Base-by-base conservation (phyloP, 805 yeast species). In the Hanseniaspora lachancei region DNA sequence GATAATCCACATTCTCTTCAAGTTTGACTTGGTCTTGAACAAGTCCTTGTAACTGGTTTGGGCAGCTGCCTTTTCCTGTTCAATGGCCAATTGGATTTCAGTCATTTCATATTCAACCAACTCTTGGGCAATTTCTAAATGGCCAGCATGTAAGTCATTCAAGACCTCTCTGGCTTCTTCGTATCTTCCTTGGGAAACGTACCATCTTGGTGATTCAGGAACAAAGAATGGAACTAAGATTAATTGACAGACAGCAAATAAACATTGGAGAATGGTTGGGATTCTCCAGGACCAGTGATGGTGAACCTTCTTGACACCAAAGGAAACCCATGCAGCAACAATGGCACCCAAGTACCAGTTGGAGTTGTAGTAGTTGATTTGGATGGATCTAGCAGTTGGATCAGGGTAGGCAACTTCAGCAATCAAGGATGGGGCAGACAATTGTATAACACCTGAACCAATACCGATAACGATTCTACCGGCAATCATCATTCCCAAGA, bases 271-370 rank as follows among this genome's bases (percentile, higher is more conserved):
- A 51, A 71, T 71, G 13, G 79, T 70, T 41, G 84, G 83, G 55
- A 78, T 68, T 66, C 79, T 75, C 82, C 82, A 79, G 29, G 74
- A 67, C 71, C 74, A 72, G 40, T 67, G 62, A 47, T 61, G 47
- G 24, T 56, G 52, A 40, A 65, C 38, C 54, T 59, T 60, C 58
- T 66, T 65, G 18, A 78, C 69, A 62, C 80, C 81, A 59, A 69
- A 76, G 2, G 78, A 70, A 50, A 73, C 71, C 77, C 78, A 74
- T 29, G 78, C 76, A 8, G 81, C 77, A 48, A 77, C 63, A 55
- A 76, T 62, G n/a, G 79, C 78, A 47, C 82, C 82, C 40, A 76
- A 61, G 60, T 74, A 76, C 80, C 79, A 77, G 58, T 73, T 72
- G 21, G 74, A 70, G 63, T 77, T 78, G 66, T 71, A 78, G 55